Base-by-base conservation (phyloP, 2,329 filamentous ascomycete species). In the Cladophialophora carrionii region DNA sequence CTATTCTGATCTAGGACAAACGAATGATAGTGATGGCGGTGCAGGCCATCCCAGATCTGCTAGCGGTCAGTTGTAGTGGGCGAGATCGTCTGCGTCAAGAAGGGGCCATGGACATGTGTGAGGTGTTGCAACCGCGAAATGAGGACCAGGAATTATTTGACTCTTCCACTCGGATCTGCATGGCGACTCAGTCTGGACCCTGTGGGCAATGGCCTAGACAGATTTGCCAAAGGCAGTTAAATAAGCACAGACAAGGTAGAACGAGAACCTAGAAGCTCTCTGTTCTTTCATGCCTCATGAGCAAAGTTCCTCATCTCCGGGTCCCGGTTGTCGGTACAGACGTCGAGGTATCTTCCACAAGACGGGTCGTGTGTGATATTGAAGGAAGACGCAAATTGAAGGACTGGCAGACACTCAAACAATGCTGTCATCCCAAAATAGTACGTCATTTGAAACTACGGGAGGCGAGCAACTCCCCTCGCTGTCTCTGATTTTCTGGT, bases 391-490 rank as follows among this genome's bases (percentile, higher is more conserved):
- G 48, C 48, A 29, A 51, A 51, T 10, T 12, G 20, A 51, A 51
- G 46, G 20, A 51, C 37, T 43, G 37, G 37, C 24, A 51, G 8
- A 51, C 14, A 51, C n/a, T 49, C 46, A 49, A 49, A 49, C 24
- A n/a, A 49, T n/a, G n/a, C 46, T 12, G 46, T 6, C 14, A 17
- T 51, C 9, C 48, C 2, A 51, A 26, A 51, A 51, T 26, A 26
- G 22, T 4, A 9, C 6, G 48, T 26, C 48, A 51, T 51, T 51
- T 26, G 22, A 51, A 51, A 24, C 48, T 26, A 22, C n/a, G 48
- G n/a, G 6, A 26, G 48, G 24, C 48, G 17, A 43, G 37, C n/a
- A 8, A 6, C 26, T 51, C 48, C 20, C 48, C 48, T 24, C 24
- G 20, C 22, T 5, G 9, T 22, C 20, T 9, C 2, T 3, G 9